These are phyloP conservation scores for Centaurea solstitialis DNA, from an alignment of 129 eudicot genomes.

Conservation along the genomic window DNA sequence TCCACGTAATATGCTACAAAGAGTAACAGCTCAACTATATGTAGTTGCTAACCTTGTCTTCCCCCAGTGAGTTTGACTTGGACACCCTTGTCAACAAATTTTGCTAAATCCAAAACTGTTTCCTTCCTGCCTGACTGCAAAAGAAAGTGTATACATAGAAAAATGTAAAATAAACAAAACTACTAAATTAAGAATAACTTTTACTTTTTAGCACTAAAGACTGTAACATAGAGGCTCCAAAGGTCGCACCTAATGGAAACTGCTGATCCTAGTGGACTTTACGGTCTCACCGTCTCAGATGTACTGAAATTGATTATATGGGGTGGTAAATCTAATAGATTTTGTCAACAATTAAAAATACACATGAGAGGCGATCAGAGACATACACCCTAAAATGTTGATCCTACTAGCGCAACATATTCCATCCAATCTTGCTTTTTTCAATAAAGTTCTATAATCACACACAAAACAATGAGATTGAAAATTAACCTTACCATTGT, in stretches of 20 bases:
- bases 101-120: slow-evolving; percentile 94
- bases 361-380: neutral
- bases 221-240: neutral
- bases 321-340: neutral
- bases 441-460: neutral
- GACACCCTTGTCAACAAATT: slow-evolving; percentile 98
- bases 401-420: slow-evolving; percentile 9
- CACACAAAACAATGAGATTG: neutral
- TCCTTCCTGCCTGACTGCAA: slow-evolving; percentile 95
- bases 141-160: neutral
- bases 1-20: neutral
- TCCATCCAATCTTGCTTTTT: slow-evolving; percentile 4
- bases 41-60: slow-evolving; percentile 70
- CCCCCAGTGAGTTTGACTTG: slow-evolving; percentile 99
- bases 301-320: neutral
- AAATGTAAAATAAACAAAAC: slow-evolving; percentile 6
- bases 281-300: neutral
- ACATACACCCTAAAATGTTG: neutral
- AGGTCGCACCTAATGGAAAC: neutral
- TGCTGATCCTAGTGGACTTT: neutral
- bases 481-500: slow-evolving; percentile 21
- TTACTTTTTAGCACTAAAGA: slow-evolving; percentile 10
- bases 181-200: neutral
- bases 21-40: neutral
- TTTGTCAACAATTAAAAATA: neutral